A percentile compares a stretch with the other conserved stretches of the same genome.
phyloP scores from a whole-genome alignment of 805 yeast species.

The Metschnikowia noctiluminum region DNA sequence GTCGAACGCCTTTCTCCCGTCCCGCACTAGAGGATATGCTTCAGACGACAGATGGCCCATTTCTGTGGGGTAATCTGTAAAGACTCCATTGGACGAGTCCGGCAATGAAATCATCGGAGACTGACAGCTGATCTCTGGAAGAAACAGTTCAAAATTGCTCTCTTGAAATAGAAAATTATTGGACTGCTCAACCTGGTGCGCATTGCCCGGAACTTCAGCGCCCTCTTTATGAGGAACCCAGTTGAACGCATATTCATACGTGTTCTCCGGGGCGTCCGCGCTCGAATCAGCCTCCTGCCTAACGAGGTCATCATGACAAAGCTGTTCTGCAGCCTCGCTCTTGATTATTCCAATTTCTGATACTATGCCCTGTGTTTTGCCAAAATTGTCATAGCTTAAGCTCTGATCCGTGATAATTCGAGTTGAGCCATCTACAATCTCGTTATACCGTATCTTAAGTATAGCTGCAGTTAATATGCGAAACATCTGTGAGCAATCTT shows the following conservation, averaged over 20 bases:
- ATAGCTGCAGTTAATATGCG: constrained; percentile 72
- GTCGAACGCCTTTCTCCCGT: constrained; percentile 56
- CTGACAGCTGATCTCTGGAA: constrained; percentile 43
- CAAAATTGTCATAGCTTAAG: not conserved
- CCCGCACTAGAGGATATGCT: constrained; percentile 24
- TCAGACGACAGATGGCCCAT: not conserved
- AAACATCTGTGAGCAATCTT: constrained; percentile 65
- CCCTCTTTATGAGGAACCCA: constrained; percentile 3
- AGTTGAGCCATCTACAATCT: constrained; percentile 4
- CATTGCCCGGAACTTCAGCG: not conserved
- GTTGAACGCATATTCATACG: not conserved
- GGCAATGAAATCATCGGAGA: constrained; percentile 13
- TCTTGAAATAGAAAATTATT: not conserved
- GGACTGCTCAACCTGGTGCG: not conserved
- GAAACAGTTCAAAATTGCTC: constrained; percentile 41
- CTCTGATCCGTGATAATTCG: not conserved
- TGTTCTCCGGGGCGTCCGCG: not conserved
- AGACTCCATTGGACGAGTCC: not conserved
- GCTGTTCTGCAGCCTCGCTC: not conserved
- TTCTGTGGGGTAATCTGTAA: not conserved
- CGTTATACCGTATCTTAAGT: constrained; percentile 50
- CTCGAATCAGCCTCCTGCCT: not conserved
- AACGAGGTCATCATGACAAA: not conserved
- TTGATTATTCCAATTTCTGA: not conserved
- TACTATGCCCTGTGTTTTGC: not conserved